A percentile compares a stretch with the other conserved stretches of the same genome.
Evolutionary conservation across 345 rosid species (phyloP).

Genomic region (Mallotus nudiflorus): DNA sequence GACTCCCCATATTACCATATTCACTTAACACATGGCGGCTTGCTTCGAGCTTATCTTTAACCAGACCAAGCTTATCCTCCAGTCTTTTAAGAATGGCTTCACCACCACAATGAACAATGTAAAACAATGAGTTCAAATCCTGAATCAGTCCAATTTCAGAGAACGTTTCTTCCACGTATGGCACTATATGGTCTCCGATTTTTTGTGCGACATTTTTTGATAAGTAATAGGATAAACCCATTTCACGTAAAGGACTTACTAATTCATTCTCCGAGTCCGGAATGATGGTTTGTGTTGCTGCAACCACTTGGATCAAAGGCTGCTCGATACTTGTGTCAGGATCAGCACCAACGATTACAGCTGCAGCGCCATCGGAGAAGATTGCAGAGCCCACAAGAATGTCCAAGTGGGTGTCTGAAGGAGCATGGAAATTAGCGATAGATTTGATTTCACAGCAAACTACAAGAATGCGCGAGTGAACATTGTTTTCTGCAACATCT

Average conservation of each 20-base stretch:
- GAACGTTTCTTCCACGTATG: too few relatives aligned
- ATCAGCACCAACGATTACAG: slow-evolving; percentile 60
- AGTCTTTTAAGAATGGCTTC: too few relatives aligned
- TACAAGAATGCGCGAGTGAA: slow-evolving; percentile 65
- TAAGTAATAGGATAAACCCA: slow-evolving; percentile 63
- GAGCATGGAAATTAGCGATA: slow-evolving; percentile 10
- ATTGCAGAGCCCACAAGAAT: slow-evolving; percentile 67
- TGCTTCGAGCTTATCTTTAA: too few relatives aligned
- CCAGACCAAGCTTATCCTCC: too few relatives aligned
- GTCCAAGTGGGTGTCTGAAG: slow-evolving; percentile 59
- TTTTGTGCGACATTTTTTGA: slow-evolving; percentile 59
- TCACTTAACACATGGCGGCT: too few relatives aligned
- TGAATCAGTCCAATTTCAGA: too few relatives aligned
- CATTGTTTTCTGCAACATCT: slow-evolving; percentile 76
- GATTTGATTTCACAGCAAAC: slow-evolving; percentile 67
- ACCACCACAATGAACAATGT: too few relatives aligned
- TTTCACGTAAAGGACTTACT: slow-evolving; percentile 64
- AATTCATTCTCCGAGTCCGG: slow-evolving; percentile 70
- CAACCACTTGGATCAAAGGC: slow-evolving; percentile 60
- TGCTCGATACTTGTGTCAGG: slow-evolving; percentile 44
- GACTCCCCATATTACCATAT: too few relatives aligned
- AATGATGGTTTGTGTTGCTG: slow-evolving; percentile 61
- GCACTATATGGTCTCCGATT: slow-evolving; percentile 61
- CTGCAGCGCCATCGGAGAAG: slow-evolving; percentile 69
- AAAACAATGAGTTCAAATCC: too few relatives aligned